Evolutionary conservation across 768 basidiomycete species (phyloP).

Genomic region (Amanita pseudoporphyria): DNA sequence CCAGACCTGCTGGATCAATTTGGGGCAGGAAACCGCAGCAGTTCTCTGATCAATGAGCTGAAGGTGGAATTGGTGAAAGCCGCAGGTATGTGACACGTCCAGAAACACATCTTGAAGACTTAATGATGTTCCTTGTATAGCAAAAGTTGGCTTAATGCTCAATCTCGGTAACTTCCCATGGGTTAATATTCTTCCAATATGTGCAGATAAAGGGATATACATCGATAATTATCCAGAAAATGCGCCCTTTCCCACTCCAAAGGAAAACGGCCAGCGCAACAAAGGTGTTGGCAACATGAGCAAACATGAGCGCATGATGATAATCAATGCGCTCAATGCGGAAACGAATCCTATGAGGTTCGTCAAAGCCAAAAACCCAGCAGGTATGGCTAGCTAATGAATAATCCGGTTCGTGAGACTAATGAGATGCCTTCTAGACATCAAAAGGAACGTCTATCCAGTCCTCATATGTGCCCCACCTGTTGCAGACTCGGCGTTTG

Average conservation of each 20-base stretch:
- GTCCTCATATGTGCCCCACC: no score
- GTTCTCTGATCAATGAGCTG: neutral
- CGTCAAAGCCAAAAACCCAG: neutral
- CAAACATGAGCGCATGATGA: neutral
- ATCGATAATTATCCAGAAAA: neutral
- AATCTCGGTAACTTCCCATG: neutral
- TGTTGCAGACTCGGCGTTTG: no score
- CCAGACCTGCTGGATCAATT: no score
- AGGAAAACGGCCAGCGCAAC: neutral
- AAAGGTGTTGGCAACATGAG: neutral
- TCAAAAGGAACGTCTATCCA: no score
- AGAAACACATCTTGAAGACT: neutral
- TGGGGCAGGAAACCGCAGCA: no score
- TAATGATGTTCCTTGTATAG: no score
- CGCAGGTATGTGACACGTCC: neutral
- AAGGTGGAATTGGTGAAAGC: neutral
- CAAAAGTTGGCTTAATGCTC: neutral
- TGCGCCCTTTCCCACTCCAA: neutral
- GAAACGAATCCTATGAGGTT: neutral
- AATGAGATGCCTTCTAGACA: no score
- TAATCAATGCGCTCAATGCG: neutral
- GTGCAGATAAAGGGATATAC: neutral
- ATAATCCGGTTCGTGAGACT: no score
- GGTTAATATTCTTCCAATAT: neutral
- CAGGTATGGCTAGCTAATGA: no score